Percentiles rank a stretch among this genome's conserved stretches.
Evolutionary conservation across 192 early-diverging fungal genomes (phyloP).

Genomic region (Thamnidium elegans): DNA sequence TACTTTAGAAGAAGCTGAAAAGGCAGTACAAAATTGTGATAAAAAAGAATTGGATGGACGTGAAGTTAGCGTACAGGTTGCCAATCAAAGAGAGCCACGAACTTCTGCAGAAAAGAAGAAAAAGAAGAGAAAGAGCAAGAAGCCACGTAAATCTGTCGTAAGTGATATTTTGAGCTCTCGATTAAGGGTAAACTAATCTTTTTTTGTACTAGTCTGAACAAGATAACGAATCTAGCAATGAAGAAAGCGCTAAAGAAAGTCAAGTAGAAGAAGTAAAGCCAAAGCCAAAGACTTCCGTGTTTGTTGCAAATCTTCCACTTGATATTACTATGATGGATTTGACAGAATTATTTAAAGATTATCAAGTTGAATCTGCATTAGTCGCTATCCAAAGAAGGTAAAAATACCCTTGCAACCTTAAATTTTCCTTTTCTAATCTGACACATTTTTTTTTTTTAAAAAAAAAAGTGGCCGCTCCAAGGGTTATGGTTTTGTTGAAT

Average conservation of each 20-base stretch:
- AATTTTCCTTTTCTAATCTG: too few species aligned
- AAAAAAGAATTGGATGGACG: conserved; percentile 85
- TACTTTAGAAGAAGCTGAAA: conserved; percentile 64
- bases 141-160: not conserved
- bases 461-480: conserved; percentile 63
- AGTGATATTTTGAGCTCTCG: not conserved
- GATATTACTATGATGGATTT: conserved; percentile 65
- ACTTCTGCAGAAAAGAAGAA: not conserved
- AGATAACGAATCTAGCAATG: not conserved
- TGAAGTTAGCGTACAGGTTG: conserved; percentile 84
- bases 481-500: conserved; percentile 95
- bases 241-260: not conserved
- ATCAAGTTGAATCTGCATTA: conserved; percentile 73
- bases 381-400: conserved; percentile 57
- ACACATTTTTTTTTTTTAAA: not conserved
- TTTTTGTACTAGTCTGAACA: not conserved
- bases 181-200: not conserved
- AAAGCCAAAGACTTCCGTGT: conserved; percentile 66
- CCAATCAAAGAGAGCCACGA: conserved; percentile 43
- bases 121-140: conserved; percentile 3
- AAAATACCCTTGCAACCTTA: too few species aligned
- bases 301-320: conserved; percentile 82
- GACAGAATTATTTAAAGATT: conserved; percentile 74
- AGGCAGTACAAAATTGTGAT: conserved; percentile 71
- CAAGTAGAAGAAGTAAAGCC: not conserved